Evolutionary conservation across 2,329 filamentous ascomycete species (phyloP).

Genomic region (Herpotrichia juniperi): DNA sequence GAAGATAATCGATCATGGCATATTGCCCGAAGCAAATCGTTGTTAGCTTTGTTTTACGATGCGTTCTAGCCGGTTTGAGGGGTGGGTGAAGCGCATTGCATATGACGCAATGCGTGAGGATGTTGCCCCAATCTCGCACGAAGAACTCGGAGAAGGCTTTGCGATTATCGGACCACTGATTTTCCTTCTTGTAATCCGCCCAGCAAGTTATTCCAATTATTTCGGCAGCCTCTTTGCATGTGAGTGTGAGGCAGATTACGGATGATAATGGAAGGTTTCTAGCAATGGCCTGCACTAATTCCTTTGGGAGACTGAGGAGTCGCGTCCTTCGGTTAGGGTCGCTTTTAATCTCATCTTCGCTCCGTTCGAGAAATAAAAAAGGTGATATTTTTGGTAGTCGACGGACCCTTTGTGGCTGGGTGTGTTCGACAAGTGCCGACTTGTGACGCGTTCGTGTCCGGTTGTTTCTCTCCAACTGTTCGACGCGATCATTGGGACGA

Average conservation of each 20-base stretch:
- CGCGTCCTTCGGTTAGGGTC: not conserved
- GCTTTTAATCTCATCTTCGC: not conserved
- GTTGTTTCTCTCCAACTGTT: no score
- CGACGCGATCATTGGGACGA: no score
- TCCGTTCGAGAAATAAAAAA: not conserved
- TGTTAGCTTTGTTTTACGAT: slow-evolving; percentile 7
- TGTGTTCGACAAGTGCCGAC: no score
- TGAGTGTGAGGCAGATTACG: slow-evolving; percentile 4
- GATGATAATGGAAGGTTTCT: not conserved
- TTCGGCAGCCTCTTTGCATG: slow-evolving; percentile 7
- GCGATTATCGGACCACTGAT: not conserved
- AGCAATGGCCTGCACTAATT: slow-evolving; percentile 2
- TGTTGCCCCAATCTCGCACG: not conserved
- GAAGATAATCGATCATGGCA: slow-evolving; percentile 5
- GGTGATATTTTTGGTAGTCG: not conserved
- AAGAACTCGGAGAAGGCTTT: not conserved
- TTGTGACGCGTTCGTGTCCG: no score
- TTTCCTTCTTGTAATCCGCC: not conserved
- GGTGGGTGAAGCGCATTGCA: slow-evolving; percentile 9
- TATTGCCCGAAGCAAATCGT: slow-evolving; percentile 6
- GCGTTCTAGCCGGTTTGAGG: slow-evolving; percentile 4
- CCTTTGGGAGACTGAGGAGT: slow-evolving; percentile 5
- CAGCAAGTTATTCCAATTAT: slow-evolving; percentile 1
- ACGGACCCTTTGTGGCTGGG: no score
- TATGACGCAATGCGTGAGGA: not conserved